Evolutionary conservation across 768 basidiomycete species (phyloP).

Genomic region (Pholiota molesta): DNA sequence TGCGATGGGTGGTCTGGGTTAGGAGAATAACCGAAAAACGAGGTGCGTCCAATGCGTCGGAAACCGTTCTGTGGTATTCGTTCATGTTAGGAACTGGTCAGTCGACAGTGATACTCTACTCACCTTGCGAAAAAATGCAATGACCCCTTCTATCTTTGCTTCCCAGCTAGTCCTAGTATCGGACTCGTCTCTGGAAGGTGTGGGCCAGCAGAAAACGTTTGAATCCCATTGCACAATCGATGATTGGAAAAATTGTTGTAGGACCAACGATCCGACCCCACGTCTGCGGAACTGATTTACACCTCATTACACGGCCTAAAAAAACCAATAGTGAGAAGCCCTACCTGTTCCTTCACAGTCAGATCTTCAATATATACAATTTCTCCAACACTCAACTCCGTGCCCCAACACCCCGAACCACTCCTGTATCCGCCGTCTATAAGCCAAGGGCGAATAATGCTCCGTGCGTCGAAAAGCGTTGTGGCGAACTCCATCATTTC

Average conservation of each 20-base stretch:
- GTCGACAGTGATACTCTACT: too few species aligned
- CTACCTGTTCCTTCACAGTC: background rate
- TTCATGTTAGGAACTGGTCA: too few species aligned
- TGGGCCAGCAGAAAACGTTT: conserved; percentile 12
- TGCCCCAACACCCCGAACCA: conserved; percentile 14
- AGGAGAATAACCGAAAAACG: conserved; percentile 26
- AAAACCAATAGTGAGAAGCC: background rate
- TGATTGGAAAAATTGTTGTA: conserved; percentile 1
- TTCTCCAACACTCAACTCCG: conserved; percentile 7
- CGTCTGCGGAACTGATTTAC: conserved; percentile 1
- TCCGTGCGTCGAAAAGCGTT: conserved; percentile 29
- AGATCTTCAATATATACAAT: conserved; percentile 8
- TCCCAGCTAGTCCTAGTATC: background rate
- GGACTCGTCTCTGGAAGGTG: background rate
- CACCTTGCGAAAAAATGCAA: too few species aligned
- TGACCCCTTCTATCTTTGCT: too few species aligned
- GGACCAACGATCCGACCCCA: conserved; percentile 9
- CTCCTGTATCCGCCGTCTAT: conserved; percentile 6
- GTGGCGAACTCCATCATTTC: conserved; percentile 34
- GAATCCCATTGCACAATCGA: background rate
- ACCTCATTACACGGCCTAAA: background rate
- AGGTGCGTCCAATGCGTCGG: conserved; percentile 29
- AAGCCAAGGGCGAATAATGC: background rate
- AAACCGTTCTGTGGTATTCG: conserved; percentile 23
- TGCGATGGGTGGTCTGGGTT: conserved; percentile 26